Evolutionary conservation across 768 basidiomycete genomes (phyloP).

Genomic region (Tulasnella sp.): DNA sequence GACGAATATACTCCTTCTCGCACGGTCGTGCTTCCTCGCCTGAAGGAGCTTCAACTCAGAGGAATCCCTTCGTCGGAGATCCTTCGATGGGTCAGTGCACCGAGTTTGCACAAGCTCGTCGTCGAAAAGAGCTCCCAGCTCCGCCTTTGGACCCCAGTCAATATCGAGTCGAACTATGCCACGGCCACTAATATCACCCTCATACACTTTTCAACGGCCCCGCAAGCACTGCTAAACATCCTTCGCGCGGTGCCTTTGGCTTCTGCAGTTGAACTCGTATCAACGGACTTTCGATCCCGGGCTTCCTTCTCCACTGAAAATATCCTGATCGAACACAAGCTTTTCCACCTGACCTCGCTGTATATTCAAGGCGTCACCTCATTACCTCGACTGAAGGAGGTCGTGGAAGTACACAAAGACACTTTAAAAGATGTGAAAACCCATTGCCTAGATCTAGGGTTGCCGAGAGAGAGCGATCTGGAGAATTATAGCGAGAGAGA

Average conservation of each 20-base stretch:
- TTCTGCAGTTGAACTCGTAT: neutral
- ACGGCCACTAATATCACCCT: neutral
- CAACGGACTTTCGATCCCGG: neutral
- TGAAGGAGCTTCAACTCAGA: neutral
- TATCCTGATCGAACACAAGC: neutral
- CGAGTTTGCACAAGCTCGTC: neutral
- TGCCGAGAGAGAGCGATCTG: neutral
- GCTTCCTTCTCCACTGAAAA: neutral
- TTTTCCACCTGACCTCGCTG: neutral
- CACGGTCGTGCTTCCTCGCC: neutral
- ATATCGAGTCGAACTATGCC: neutral
- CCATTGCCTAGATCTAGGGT: neutral
- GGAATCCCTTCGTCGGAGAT: neutral
- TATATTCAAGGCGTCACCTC: neutral
- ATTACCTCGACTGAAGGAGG: neutral
- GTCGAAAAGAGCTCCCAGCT: neutral
- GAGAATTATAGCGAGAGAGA: neutral
- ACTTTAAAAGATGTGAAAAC: neutral
- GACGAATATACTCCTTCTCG: neutral
- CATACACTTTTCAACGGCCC: neutral
- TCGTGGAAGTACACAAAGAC: neutral
- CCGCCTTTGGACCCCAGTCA: neutral
- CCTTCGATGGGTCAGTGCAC: neutral
- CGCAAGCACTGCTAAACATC: neutral
- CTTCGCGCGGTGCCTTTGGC: neutral